Evolutionary conservation across 768 basidiomycete genomes (phyloP).

Genomic region (Kwoniella newhampshirensis): DNA sequence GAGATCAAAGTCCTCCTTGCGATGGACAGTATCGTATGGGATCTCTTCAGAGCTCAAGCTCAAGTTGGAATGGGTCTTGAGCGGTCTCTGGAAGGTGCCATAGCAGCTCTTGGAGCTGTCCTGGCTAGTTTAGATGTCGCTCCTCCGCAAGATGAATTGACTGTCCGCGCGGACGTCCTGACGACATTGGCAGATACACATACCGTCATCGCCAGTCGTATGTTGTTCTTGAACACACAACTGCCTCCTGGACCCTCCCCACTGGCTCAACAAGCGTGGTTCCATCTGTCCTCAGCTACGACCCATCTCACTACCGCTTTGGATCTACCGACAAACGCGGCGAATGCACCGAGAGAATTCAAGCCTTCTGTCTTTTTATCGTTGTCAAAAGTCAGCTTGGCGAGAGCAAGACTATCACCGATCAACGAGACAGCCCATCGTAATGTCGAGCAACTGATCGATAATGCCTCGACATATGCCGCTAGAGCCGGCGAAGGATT

Average conservation of each 20-base stretch:
- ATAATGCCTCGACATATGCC: conserved; percentile 47
- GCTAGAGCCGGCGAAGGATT: conserved; percentile 31
- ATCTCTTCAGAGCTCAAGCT: conserved; percentile 34
- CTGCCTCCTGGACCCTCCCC: conserved; percentile 36
- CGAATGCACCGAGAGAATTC: conserved; percentile 34
- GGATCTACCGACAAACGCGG: conserved; percentile 25
- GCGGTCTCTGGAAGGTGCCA: conserved; percentile 38
- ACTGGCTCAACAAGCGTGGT: conserved; percentile 43
- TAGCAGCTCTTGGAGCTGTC: conserved; percentile 26
- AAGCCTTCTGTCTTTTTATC: conserved; percentile 32
- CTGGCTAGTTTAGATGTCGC: conserved; percentile 28
- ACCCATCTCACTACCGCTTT: conserved; percentile 29
- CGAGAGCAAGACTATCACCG: conserved; percentile 25
- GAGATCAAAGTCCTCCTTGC: conserved; percentile 44
- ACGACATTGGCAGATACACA: conserved; percentile 41
- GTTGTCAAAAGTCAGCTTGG: conserved; percentile 32
- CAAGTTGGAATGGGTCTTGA: conserved; percentile 29
- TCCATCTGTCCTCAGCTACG: conserved; percentile 34
- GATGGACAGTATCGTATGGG: conserved; percentile 45
- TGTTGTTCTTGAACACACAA: conserved; percentile 28
- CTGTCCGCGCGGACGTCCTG: conserved; percentile 38
- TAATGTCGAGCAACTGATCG: conserved; percentile 36
- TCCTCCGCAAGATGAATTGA: conserved; percentile 33
- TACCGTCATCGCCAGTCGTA: conserved; percentile 26
- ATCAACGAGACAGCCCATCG: conserved; percentile 41